Percentiles rank a stretch among this genome's conserved stretches.
These are phyloP conservation scores for Skeletonema grethae DNA, from an alignment of 108 stramenopile species.

Conservation along the genomic window DNA sequence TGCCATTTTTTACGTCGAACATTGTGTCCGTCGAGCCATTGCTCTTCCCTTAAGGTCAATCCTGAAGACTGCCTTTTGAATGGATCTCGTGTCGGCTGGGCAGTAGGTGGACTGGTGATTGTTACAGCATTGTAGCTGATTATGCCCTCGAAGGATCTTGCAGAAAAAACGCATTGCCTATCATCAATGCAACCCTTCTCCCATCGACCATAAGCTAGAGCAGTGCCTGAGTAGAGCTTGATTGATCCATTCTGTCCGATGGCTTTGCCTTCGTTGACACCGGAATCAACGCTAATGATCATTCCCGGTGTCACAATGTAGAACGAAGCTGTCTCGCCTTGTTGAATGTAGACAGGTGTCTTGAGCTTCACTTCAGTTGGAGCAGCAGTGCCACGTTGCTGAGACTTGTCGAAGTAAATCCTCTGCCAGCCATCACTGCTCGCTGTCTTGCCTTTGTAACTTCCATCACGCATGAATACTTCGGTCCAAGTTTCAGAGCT, in stretches of 20 bases:
- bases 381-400: neutral
- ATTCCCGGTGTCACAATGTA: neutral
- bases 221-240: neutral
- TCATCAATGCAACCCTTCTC: neutral
- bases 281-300: neutral
- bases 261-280: neutral
- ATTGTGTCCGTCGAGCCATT: constrained; percentile 6
- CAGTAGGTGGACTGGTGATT: neutral
- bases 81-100: neutral
- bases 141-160: neutral
- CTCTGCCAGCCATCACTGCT: neutral
- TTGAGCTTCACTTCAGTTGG: neutral
- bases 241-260: neutral
- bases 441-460: neutral
- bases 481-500: neutral
- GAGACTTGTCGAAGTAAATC: neutral
- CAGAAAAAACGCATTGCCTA: neutral
- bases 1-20: constrained; percentile 2
- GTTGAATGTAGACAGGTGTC: neutral
- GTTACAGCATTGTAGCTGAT: neutral
- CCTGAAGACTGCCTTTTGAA: neutral
- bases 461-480: neutral
- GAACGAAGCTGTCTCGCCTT: neutral
- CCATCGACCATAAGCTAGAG: neutral
- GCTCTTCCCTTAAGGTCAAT: neutral